Evolutionary conservation across 345 rosid species (phyloP).

Genomic region (Populus davidiana): DNA sequence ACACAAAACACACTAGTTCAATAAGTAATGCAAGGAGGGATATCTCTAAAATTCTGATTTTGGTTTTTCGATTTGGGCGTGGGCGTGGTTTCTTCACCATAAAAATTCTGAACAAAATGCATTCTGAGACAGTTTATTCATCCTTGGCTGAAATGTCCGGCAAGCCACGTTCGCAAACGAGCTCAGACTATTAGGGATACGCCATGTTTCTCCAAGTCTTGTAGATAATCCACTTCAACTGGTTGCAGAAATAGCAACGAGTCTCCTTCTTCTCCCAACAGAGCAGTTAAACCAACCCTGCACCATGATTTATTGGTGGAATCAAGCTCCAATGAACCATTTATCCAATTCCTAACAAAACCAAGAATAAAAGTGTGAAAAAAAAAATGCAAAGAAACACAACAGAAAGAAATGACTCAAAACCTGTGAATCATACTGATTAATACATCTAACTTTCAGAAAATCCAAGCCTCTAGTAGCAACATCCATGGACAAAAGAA

Average conservation of each 20-base stretch:
- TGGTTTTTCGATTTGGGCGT: not conserved
- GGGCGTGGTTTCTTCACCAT: conserved; percentile 55
- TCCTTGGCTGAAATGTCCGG: conserved; percentile 43
- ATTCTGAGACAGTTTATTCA: conserved; percentile 64
- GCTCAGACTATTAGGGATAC: conserved; percentile 52
- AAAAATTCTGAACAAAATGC: conserved; percentile 87
- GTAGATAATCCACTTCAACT: conserved; percentile 69
- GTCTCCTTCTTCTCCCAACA: conserved; percentile 90
- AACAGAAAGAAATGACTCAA: not conserved
- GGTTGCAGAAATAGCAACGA: conserved; percentile 86
- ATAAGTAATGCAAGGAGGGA: not conserved
- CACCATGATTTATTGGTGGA: conserved; percentile 23
- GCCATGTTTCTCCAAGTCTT: conserved; percentile 84
- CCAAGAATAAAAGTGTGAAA: not conserved
- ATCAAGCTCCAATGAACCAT: conserved; percentile 7
- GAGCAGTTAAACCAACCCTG: conserved; percentile 98
- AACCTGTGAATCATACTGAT: conserved; percentile 97
- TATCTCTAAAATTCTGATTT: not conserved
- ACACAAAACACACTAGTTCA: not conserved
- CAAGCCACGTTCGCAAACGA: no score
- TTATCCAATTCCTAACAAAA: not conserved
- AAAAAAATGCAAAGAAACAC: not conserved
- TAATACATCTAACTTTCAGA: conserved; percentile 87
- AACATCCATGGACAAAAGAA: conserved; percentile 81
- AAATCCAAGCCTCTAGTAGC: conserved; percentile 94